Base-by-base conservation (phyloP, 2,329 filamentous ascomycete species). In the Rutstroemia sp. region DNA sequence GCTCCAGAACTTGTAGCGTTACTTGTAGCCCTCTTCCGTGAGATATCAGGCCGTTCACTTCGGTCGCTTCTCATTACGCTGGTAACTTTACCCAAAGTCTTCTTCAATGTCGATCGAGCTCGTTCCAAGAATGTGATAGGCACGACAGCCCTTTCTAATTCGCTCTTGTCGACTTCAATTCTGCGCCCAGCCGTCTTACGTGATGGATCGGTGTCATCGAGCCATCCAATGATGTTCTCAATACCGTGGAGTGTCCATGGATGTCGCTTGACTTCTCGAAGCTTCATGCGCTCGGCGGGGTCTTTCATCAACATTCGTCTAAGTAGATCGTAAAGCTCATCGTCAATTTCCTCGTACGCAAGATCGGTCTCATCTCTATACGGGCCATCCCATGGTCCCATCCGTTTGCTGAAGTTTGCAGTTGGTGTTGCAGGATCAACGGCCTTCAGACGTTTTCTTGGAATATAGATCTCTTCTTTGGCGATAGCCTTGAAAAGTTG, bases 201-300 rank as follows among this genome's bases (percentile, higher is more conserved):
- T 39, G 83, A 85, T 2, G 92, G 91, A 66, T 97, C 92, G 1
- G 92, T 96, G 61, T 95, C 90, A 64, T 96, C 90, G n/a, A 96
- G 82, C 94, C 94, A 99, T 9, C 79, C 78, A 34, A 82, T 75
- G 39, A 86, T 81, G 63, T 96, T 86, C 37, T 82, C 75, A 47
- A 97, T 81, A 61, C 87, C 91, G 57, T 86, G 78, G 1, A 92
- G 78, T 16, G 97, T 87, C 94, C 94, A 99, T 5, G 87, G 86
- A 68, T 99, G 94, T 58, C 88, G 86, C 71, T 97, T 97, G 66
- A 97, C 92, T 65, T 96, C 92, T 58, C 86, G 84, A 51, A 99
- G 76, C 7, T 89, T 88, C 65, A 99, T 96, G 41, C 94, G 85
- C 72, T 92, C 86, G 30, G 88, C 80, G 0, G 92, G 92, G 67